These are phyloP conservation scores for Leptographium wingfieldii DNA, from an alignment of 2,329 filamentous ascomycete genomes.

Conservation along the genomic window DNA sequence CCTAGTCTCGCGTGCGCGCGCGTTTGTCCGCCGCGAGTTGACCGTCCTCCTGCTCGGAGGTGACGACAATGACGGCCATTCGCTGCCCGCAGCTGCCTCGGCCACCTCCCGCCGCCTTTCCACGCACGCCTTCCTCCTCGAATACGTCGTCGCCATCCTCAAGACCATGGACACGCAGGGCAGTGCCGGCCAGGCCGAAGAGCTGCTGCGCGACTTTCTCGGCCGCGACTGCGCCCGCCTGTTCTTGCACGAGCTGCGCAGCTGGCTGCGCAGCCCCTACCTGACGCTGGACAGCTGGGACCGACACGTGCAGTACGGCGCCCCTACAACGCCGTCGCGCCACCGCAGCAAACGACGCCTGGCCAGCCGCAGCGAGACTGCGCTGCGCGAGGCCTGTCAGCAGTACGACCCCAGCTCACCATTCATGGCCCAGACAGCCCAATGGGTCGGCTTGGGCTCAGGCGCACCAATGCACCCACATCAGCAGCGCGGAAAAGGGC, in stretches of 20 bases:
- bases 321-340: neutral
- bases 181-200: slow-evolving; percentile 65
- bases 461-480: too few relatives aligned
- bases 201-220: slow-evolving; percentile 65
- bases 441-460: too few relatives aligned
- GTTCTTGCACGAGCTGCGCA: slow-evolving; percentile 74
- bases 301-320: slow-evolving; percentile 56
- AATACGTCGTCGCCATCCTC: slow-evolving; percentile 74
- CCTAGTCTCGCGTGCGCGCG: slow-evolving; percentile 62
- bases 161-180: slow-evolving; percentile 73
- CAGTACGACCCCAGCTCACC: slow-evolving; percentile 8
- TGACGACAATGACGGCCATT: neutral
- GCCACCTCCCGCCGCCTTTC: neutral
- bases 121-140: slow-evolving; percentile 60
- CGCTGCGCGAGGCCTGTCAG: slow-evolving; percentile 4
- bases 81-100: neutral
- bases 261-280: slow-evolving; percentile 74
- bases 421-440: too few relatives aligned
- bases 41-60: slow-evolving; percentile 34
- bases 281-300: slow-evolving; percentile 67
- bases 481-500: too few relatives aligned
- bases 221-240: slow-evolving; percentile 58
- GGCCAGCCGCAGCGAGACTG: neutral
- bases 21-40: slow-evolving; percentile 74
- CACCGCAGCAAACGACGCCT: too few relatives aligned